These are phyloP conservation scores for Nicotiana paniculata DNA, from an alignment of 257 asterid species.

Conservation along the genomic window DNA sequence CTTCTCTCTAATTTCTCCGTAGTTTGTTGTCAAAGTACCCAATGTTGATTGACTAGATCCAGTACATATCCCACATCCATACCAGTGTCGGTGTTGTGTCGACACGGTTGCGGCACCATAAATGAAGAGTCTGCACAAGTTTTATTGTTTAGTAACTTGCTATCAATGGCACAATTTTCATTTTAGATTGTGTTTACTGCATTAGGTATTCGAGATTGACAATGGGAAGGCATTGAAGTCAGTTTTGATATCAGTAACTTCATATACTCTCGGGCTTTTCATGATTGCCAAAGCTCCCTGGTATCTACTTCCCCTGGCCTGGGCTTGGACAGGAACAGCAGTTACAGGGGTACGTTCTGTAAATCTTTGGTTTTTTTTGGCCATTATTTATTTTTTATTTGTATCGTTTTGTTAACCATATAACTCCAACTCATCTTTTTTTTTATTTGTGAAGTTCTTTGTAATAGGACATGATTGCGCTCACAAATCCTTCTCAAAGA, in stretches of 20 bases:
- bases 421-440: slow-evolving; percentile 9
- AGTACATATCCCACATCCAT: too few relatives aligned
- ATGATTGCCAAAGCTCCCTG: slow-evolving; percentile 93
- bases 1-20: not conserved
- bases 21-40: too few relatives aligned
- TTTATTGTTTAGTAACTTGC: not conserved
- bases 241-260: slow-evolving; percentile 62
- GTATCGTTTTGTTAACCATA: not conserved
- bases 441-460: slow-evolving; percentile 60
- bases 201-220: slow-evolving; percentile 88
- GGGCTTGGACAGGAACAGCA: slow-evolving; percentile 99
- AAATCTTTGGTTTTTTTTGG: not conserved
- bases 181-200: not conserved
- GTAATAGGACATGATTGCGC: slow-evolving; percentile 99
- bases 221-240: slow-evolving; percentile 87
- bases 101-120: too few relatives aligned
- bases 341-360: slow-evolving; percentile 77
- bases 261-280: slow-evolving; percentile 75
- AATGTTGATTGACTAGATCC: too few relatives aligned
- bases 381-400: not conserved
- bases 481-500: slow-evolving; percentile 88
- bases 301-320: slow-evolving; percentile 98
- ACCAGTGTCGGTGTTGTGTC: not conserved
- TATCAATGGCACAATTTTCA: not conserved
- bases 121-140: too few relatives aligned